Percentiles rank a stretch among this genome's conserved stretches.
Conservation (phyloP, 2,329 filamentous ascomycete genomes). For the Metarhizium sp. region DNA sequence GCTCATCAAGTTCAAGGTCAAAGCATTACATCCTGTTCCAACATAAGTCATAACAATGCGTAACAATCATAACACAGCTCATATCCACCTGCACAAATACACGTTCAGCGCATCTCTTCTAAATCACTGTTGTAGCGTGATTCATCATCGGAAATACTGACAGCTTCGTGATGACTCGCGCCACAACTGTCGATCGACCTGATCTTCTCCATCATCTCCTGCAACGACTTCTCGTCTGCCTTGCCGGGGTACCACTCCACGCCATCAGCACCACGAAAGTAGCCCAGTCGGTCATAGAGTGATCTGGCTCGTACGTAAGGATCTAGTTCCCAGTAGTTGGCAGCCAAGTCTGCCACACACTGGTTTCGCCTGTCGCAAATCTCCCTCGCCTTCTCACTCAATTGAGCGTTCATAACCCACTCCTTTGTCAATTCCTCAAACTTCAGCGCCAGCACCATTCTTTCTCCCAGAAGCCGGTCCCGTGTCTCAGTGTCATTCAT, state of each 20-base stretch:
- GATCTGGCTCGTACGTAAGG: constrained; percentile 69
- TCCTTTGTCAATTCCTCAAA: constrained; percentile 63
- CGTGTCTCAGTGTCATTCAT: constrained; percentile 54
- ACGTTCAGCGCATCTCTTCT: not conserved
- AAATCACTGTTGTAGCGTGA: not conserved
- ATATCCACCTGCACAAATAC: not conserved
- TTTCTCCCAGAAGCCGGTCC: constrained; percentile 50
- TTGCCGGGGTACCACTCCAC: constrained; percentile 51
- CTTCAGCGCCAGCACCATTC: constrained; percentile 51
- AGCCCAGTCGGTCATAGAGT: constrained; percentile 66
- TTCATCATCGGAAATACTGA: not conserved
- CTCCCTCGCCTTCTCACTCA: constrained; percentile 26
- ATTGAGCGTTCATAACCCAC: constrained; percentile 49
- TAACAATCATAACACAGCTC: not conserved
- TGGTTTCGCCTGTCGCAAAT: constrained; percentile 45
- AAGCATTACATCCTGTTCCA: not conserved
- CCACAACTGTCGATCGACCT: not conserved
- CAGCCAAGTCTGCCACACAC: constrained; percentile 50
- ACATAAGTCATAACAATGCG: not conserved
- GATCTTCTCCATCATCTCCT: constrained; percentile 1
- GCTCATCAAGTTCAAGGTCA: not conserved
- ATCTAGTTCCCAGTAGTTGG: constrained; percentile 78
- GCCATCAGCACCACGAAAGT: constrained; percentile 55
- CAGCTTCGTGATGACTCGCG: not conserved
- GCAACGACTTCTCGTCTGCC: constrained; percentile 1